Evolutionary conservation across 192 early-diverging fungal species (phyloP).

Genomic region (Coemansia sp.): DNA sequence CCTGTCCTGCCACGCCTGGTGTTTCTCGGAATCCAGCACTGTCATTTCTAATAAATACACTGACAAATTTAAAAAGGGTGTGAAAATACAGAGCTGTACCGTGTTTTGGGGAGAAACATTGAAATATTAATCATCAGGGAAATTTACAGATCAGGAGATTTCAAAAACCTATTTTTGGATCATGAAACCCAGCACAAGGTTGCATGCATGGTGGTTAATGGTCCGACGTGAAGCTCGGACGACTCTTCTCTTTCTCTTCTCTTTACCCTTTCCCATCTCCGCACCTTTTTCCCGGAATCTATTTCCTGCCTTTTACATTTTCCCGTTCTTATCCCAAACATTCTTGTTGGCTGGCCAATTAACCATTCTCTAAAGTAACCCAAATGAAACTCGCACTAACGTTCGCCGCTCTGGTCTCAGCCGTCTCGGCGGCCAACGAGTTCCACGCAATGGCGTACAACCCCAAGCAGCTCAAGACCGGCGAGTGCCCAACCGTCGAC

Average conservation of each 20-base stretch:
- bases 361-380: conserved; percentile 3
- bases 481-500: conserved; percentile 60
- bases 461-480: conserved; percentile 55
- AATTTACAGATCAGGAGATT: background rate
- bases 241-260: background rate
- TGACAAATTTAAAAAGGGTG: no score
- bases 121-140: background rate
- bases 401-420: conserved; percentile 24
- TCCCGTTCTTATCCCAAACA: background rate
- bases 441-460: conserved; percentile 65
- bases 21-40: background rate
- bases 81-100: no score
- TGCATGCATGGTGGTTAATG: background rate
- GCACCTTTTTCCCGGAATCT: background rate
- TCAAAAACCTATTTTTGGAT: background rate
- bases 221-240: background rate
- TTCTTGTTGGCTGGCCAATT: background rate
- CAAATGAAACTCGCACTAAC: conserved; percentile 37
- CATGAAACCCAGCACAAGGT: background rate
- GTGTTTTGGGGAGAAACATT: no score
- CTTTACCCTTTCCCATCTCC: background rate
- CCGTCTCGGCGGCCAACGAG: conserved; percentile 23
- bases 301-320: background rate
- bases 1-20: conserved; percentile 20
- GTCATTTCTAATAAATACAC: no score